Evolutionary conservation across 2,329 filamentous ascomycete species (phyloP), one percentile per base, ranked within the genome.

Genomic region (Drechslerella coelobrocha): DNA sequence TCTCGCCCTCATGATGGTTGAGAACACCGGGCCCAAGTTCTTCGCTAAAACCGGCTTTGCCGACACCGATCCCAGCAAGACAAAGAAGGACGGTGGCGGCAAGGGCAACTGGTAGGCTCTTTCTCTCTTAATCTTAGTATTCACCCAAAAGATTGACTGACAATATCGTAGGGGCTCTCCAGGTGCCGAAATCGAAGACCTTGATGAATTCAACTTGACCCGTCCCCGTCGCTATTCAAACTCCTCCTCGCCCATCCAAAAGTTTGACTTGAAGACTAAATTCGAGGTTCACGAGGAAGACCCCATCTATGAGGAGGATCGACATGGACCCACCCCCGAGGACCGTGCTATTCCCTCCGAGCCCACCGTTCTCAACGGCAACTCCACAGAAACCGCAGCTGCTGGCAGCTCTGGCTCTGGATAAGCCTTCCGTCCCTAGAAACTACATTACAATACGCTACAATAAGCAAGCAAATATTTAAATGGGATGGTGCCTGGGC

Each of bases 11-110:
- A 87, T 86, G 72, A 80, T 83, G 55, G 83, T 86, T 61, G 84
- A 89, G 74, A 89, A 94, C 75, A 85, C 89, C 76, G 82, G 96
- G 26, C 93, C 94, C 78, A 91, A 92, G 78, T 97, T 90, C 86
- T 97, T 97, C 79, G 91, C 86, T 80, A 97, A 97, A 83, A 82
- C 86, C 71, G 93, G 93, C 75, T 88, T 89, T 78, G 83, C 86
- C 76, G 92, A 92, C 78, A 83, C 84, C 75, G 90, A 96, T 78
- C 93, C 94, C 72, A 92, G 91, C 80, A 94, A 95, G 84, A 88
- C 89, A 78, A 99, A 99, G 88, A 99, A 99, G 84, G 90, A 96
- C 77, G 93, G 93, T 73, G 89, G 86, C 75, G 93, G 93, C 75
- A 92, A 90, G 81, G 91, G 89, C 78, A 97, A 97, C 81, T 99